Conservation (phyloP, 495 filamentous ascomycete species). For the Tuber microsphaerosporum region DNA sequence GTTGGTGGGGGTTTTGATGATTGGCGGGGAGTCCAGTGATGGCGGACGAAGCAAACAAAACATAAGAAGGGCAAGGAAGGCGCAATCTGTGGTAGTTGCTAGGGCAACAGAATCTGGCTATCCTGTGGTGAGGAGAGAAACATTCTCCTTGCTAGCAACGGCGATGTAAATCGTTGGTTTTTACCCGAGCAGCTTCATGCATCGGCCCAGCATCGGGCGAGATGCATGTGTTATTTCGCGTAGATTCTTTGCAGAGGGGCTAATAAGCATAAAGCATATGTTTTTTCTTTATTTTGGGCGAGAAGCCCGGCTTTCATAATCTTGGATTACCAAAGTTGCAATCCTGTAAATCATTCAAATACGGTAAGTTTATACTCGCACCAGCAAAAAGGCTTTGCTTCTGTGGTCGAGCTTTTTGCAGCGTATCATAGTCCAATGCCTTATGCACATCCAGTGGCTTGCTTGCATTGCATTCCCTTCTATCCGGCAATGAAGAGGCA, state of each 20-base stretch:
- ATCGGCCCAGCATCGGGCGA: not conserved
- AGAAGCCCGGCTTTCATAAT: not conserved
- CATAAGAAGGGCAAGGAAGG: not conserved
- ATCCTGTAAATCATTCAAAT: not conserved
- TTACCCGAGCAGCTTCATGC: not conserved
- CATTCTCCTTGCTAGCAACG: not conserved
- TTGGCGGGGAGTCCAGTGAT: not conserved
- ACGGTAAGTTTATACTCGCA: not conserved
- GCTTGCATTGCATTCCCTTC: not conserved
- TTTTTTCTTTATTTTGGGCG: not conserved
- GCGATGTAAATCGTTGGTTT: not conserved
- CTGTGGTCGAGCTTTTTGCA: not conserved
- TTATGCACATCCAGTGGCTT: not conserved
- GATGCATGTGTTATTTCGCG: constrained; percentile 1
- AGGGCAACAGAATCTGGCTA: not conserved
- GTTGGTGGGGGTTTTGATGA: not conserved
- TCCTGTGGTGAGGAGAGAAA: not conserved
- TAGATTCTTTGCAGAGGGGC: not conserved
- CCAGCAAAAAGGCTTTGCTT: not conserved
- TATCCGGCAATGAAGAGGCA: not conserved
- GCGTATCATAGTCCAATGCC: not conserved
- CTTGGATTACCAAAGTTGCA: not conserved
- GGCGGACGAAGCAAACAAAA: not conserved
- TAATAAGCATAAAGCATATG: not conserved
- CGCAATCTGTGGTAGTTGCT: not conserved